Evolutionary conservation across 176 grass and related monocot genomes (phyloP).

Genomic region (Poa annua): DNA sequence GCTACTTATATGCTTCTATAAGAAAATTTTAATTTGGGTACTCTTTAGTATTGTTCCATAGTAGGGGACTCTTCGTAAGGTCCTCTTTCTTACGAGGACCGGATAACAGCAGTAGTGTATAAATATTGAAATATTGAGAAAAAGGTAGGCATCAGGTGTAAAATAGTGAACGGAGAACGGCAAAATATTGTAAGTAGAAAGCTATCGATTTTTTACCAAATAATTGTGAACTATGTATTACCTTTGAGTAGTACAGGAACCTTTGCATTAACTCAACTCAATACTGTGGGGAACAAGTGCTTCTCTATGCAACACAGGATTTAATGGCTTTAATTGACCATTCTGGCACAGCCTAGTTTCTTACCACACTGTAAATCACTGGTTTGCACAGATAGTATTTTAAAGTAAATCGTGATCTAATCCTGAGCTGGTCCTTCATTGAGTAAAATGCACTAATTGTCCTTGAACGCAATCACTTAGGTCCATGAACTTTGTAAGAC

Average conservation of each 20-base stretch:
- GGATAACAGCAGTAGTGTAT: not conserved
- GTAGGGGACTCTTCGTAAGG: not conserved
- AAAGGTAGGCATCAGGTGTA: not conserved
- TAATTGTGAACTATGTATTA: slow-evolving; percentile 3
- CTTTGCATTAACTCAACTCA: not conserved
- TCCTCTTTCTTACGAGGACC: slow-evolving; percentile 1
- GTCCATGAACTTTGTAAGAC: slow-evolving; percentile 1
- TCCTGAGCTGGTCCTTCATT: not conserved
- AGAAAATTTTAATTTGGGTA: not conserved
- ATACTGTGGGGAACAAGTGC: not conserved
- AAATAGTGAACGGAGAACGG: not conserved
- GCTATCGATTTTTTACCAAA: not conserved
- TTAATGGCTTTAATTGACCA: not conserved
- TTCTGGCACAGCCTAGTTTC: not conserved
- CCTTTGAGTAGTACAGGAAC: not conserved
- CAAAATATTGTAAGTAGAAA: not conserved
- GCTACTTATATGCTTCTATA: not conserved
- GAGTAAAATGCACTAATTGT: not conserved
- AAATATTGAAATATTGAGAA: not conserved
- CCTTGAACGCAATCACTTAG: slow-evolving; percentile 7
- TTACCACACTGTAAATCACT: not conserved
- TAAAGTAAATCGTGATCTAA: not conserved
- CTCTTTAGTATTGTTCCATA: not conserved
- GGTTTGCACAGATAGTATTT: not conserved
- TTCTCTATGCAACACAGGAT: not conserved